Evolutionary conservation across 2,329 filamentous ascomycete genomes (phyloP), one percentile per base, ranked within the genome.

Genomic region (Pseudocercospora musae): DNA sequence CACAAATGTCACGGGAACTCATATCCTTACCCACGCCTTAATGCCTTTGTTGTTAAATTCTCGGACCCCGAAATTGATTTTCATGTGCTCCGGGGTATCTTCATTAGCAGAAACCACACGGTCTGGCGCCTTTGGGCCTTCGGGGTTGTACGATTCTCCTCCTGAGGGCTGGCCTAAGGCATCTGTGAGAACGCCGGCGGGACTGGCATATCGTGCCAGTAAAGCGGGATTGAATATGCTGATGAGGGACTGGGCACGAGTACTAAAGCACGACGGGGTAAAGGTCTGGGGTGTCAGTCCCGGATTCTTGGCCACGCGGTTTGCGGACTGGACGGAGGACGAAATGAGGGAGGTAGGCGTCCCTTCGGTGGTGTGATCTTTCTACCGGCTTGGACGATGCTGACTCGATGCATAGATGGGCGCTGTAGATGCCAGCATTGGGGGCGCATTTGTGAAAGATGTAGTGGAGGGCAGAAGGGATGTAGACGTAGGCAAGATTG

Each of bases 191-290:
- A 69, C 71, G n/a, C 69, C 68, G 11, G 67, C 76, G 4, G 37
- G 37, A 42, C 68, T 68, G 0, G 71, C 71, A 8, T 81, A 82
- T 60, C 74, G 79, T 7, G 71, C 71, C 58, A 74, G 73, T 31
- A 83, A 83, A 71, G 74, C 77, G 3, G 81, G 77, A 0, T 57
- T 84, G 66, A 83, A 81, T 46, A 83, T 83, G 74, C 31, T 81
- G 66, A 80, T 81, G 77, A 65, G 82, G 49, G 76, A 81, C 11
- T 85, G 82, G 80, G 63, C 72, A 29, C 72, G 74, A 25, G 66
- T 73, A 10, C 66, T 80, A 58, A 72, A 75, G 64, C 70, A 75
- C 3, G 78, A 81, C 62, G 76, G 77, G 0, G 78, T 82, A 27
- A 84, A 83, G 66, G 78, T 83, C 0, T 83, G 78, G 65, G 72